These are phyloP conservation scores for Phytophthora pini DNA, from an alignment of 352 stramenopile species.

Conservation along the genomic window DNA sequence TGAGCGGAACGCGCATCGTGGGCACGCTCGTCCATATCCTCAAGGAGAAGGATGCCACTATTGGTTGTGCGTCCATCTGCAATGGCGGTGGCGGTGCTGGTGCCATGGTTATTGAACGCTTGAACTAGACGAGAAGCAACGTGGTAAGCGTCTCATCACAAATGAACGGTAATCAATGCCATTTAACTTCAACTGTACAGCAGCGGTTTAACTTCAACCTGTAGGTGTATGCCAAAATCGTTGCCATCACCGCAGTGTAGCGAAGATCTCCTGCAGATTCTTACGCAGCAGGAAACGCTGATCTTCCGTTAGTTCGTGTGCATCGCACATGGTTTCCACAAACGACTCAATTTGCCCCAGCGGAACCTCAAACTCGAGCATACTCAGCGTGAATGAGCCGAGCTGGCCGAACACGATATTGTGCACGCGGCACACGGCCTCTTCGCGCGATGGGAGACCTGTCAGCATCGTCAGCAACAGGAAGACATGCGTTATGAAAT, in stretches of 20 bases:
- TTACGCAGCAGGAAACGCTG: slow-evolving; percentile 84
- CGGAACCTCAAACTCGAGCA: slow-evolving; percentile 88
- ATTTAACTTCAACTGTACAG: slow-evolving; percentile 23
- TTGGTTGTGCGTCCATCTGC: slow-evolving; percentile 97
- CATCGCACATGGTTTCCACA: slow-evolving; percentile 89
- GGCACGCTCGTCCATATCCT: slow-evolving; percentile 95
- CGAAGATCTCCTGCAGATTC: slow-evolving; percentile 82
- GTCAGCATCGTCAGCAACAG: slow-evolving; percentile 9
- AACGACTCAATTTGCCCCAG: slow-evolving; percentile 85
- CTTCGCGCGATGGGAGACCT: slow-evolving; percentile 73
- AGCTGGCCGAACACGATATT: slow-evolving; percentile 91
- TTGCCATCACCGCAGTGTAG: slow-evolving; percentile 26
- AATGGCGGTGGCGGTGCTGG: slow-evolving; percentile 98
- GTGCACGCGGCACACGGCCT: slow-evolving; percentile 84
- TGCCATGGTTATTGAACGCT: slow-evolving; percentile 95
- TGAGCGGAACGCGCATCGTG: slow-evolving; percentile 94
- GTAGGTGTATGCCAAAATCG: slow-evolving; percentile 15
- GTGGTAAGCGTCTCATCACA: slow-evolving; percentile 2
- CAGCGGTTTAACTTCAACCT: slow-evolving; percentile 8
- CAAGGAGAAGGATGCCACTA: slow-evolving; percentile 94
- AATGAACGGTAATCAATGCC: slow-evolving; percentile 22
- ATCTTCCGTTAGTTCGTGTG: slow-evolving; percentile 85
- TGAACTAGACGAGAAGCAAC: slow-evolving; percentile 49
- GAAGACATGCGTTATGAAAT: slow-evolving; percentile 12
- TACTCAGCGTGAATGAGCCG: slow-evolving; percentile 87